Evolutionary conservation across 2,329 filamentous ascomycete species (phyloP).

Genomic region (Ploettnerulaceae sp.): DNA sequence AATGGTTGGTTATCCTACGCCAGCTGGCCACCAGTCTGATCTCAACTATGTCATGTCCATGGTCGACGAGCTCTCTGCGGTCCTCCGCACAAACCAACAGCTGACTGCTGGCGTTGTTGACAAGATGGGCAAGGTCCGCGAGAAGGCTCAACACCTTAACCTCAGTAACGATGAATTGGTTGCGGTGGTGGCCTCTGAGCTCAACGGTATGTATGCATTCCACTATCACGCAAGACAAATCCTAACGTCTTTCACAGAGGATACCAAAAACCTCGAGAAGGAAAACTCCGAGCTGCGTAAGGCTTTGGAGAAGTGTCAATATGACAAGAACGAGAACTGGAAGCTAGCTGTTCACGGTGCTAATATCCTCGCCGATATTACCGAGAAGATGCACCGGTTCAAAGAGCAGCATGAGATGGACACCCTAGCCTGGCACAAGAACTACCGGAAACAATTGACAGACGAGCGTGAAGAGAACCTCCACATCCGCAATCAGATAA

Average conservation of each 20-base stretch:
- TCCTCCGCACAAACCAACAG: constrained; percentile 42
- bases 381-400: constrained; percentile 62
- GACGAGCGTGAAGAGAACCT: constrained; percentile 61
- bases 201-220: constrained; percentile 45
- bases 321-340: constrained; percentile 56
- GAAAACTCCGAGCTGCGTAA: constrained; percentile 57
- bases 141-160: constrained; percentile 47
- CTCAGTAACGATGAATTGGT: constrained; percentile 56
- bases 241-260: constrained; percentile 39
- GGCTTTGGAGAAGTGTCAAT: constrained; percentile 56
- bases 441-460: constrained; percentile 60
- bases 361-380: constrained; percentile 50
- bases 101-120: constrained; percentile 60
- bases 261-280: constrained; percentile 55
- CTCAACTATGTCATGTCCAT: constrained; percentile 64
- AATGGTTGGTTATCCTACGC: constrained; percentile 44
- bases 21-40: constrained; percentile 64
- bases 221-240: background rate
- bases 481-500: constrained; percentile 59
- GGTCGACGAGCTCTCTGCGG: constrained; percentile 56
- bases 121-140: constrained; percentile 57
- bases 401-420: constrained; percentile 59
- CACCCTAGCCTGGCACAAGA: constrained; percentile 59
- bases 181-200: constrained; percentile 48
- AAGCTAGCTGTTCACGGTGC: constrained; percentile 52